Evolutionary conservation across 768 basidiomycete species (phyloP), one percentile per base, ranked within the genome.

Genomic region (Tulasnella calospora): DNA sequence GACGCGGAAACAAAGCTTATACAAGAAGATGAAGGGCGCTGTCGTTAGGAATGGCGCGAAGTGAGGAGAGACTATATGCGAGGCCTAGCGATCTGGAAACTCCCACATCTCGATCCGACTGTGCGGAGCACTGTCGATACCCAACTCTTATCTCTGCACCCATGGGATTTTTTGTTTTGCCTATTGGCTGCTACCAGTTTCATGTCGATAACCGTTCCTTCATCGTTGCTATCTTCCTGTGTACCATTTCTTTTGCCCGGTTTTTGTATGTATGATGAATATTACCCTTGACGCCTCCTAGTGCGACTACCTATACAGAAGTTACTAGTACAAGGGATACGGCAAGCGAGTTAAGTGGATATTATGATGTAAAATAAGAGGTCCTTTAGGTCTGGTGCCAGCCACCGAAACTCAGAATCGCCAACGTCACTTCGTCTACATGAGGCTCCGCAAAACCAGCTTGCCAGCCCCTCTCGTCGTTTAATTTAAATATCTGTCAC

Each of bases 1-100:
- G 0, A 90, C 90, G 70, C 87, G 93, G 82, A 94, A 90, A 87
- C 87, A 91, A 1, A 93, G 92, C 82, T 85, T 94, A 79, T 88
- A 94, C 87, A 92, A 91, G 88, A 94, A 92, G 83, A 89, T 94
- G 77, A 91, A 91, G 80, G 88, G 89, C 67, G 93, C 88, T 7
- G 92, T 93, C 47, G 75, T 27, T 61, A 61, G 61, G 47, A 61
- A 40, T 69, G 75, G 55, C 35, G 75, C 55, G 38, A 76, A 76
- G 36, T 72, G 36, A 72, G 27, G 30, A 33, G 30, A 33, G 30
- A 27, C 33, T 35, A 67, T 27, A 15, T 67, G 17, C 15, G 35
- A 6, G 12, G 61, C 12, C 30, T 23, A 4, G 30, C 61, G 61
- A 67, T 27, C 61, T 67, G 12, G 61, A 67, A 67, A 67, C 21